These are phyloP conservation scores for Coprinopsis cinerea DNA, from an alignment of 768 basidiomycete genomes.

Conservation along the genomic window DNA sequence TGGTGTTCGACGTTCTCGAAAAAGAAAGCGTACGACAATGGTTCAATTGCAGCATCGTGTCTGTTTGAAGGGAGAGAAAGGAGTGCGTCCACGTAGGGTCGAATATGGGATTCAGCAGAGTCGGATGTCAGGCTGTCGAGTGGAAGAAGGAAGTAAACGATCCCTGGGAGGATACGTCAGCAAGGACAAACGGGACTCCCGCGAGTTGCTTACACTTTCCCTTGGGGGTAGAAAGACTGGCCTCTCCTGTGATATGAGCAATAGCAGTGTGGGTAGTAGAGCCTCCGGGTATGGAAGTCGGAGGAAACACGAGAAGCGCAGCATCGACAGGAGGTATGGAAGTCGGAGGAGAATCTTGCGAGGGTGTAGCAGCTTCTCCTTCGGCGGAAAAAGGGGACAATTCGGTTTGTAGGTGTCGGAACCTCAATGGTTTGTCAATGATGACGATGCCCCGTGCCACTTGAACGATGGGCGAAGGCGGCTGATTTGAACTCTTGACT, in stretches of 20 bases:
- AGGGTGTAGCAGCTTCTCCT: not conserved
- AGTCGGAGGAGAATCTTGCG: constrained; percentile 16
- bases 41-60: constrained; percentile 20
- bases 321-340: constrained; percentile 48
- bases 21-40: constrained; percentile 54
- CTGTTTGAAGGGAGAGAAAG: constrained; percentile 26
- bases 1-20: constrained; percentile 43
- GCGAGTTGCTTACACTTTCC: constrained; percentile 54
- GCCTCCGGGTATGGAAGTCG: constrained; percentile 49
- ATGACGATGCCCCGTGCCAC: constrained; percentile 34
- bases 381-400: constrained; percentile 3
- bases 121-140: constrained; percentile 19
- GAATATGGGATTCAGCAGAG: constrained; percentile 32
- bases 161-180: constrained; percentile 34
- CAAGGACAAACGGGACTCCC: not conserved
- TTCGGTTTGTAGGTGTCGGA: constrained; percentile 13
- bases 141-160: constrained; percentile 55
- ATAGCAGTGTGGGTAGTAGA: constrained; percentile 46
- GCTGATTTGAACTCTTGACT: constrained; percentile 6
- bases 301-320: constrained; percentile 70
- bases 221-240: constrained; percentile 65
- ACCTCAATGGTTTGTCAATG: constrained; percentile 27
- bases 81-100: constrained; percentile 55
- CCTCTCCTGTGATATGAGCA: constrained; percentile 64
- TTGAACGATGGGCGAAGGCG: constrained; percentile 9